These are phyloP conservation scores for Penicillium glabrum DNA, from an alignment of 2,329 filamentous ascomycete species.

Conservation along the genomic window DNA sequence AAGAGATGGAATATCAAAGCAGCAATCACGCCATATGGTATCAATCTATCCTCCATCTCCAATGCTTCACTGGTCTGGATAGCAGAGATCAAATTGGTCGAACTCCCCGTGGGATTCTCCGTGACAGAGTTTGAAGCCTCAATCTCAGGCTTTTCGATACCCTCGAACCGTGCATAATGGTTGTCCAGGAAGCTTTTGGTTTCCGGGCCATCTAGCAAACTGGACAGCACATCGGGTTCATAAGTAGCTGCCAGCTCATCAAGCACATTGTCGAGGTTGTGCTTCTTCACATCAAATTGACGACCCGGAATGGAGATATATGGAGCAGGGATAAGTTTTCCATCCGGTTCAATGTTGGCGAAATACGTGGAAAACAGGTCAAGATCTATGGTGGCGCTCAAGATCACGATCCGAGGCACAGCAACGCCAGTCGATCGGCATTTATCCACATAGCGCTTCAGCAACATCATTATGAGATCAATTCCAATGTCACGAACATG, in stretches of 20 bases:
- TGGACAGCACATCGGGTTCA: slow-evolving; percentile 13
- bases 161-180: slow-evolving; percentile 3
- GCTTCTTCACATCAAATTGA: slow-evolving; percentile 44
- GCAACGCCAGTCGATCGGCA: slow-evolving; percentile 31
- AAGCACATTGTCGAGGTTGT: slow-evolving; percentile 45
- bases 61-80: background rate
- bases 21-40: slow-evolving; percentile 45
- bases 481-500: slow-evolving; percentile 49
- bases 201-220: slow-evolving; percentile 5
- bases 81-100: background rate
- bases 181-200: slow-evolving; percentile 10
- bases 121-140: background rate
- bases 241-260: slow-evolving; percentile 28
- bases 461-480: slow-evolving; percentile 48
- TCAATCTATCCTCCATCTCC: slow-evolving; percentile 36
- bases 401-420: slow-evolving; percentile 48
- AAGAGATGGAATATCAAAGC: slow-evolving; percentile 49
- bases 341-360: slow-evolving; percentile 27
- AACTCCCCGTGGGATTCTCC: background rate
- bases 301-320: slow-evolving; percentile 46
- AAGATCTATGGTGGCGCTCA: slow-evolving; percentile 51
- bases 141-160: background rate
- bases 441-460: slow-evolving; percentile 45
- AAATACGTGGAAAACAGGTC: slow-evolving; percentile 50
- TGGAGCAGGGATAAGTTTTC: slow-evolving; percentile 37